Evolutionary conservation across 805 yeast genomes (phyloP).

Genomic region (Cyberlindnera lachancei): DNA sequence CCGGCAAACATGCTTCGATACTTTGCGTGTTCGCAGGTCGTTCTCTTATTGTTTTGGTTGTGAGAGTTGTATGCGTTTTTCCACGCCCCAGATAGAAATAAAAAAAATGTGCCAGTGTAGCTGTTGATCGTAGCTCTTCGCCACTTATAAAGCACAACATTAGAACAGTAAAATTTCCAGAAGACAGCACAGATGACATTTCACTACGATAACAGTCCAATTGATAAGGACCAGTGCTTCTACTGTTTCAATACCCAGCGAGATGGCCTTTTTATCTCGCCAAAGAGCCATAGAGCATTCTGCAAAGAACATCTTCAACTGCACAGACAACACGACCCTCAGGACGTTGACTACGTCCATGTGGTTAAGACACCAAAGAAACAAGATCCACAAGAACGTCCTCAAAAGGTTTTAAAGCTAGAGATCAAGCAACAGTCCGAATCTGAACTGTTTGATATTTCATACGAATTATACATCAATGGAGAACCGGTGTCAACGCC

Average conservation of each 20-base stretch:
- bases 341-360: conserved; percentile 47
- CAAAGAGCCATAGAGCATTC: conserved; percentile 66
- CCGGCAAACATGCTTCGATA: conserved; percentile 8
- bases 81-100: too few species aligned
- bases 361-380: conserved; percentile 46
- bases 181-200: too few species aligned
- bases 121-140: too few species aligned
- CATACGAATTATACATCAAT: conserved; percentile 16
- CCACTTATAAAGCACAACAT: too few species aligned
- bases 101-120: too few species aligned
- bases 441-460: conserved; percentile 49
- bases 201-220: conserved; percentile 27
- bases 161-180: too few species aligned
- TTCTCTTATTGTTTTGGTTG: too few species aligned
- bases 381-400: conserved; percentile 18
- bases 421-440: conserved; percentile 61
- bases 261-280: conserved; percentile 71
- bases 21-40: not conserved
- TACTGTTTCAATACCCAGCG: conserved; percentile 70
- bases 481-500: conserved; percentile 28
- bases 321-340: conserved; percentile 48
- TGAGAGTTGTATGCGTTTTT: too few species aligned
- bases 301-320: conserved; percentile 51
- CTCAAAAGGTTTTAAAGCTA: conserved; percentile 48
- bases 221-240: conserved; percentile 87